phyloP scores from a whole-genome alignment of 163 green algal genomes.

The Volvox carteri region DNA sequence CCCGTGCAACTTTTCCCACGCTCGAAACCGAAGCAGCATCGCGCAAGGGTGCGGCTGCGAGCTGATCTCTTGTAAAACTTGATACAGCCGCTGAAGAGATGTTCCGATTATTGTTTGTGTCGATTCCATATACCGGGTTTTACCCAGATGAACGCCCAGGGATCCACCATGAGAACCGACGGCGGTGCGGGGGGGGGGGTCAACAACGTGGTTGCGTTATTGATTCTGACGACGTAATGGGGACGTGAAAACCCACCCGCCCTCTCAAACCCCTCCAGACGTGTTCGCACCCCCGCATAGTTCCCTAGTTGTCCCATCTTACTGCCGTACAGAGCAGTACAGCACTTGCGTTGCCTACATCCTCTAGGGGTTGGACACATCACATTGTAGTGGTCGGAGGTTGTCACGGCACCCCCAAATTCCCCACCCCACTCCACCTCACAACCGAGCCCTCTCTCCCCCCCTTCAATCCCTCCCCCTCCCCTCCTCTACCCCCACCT shows the following conservation, averaged over 20 bases:
- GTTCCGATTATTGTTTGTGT: too few relatives aligned
- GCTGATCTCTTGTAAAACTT: not conserved
- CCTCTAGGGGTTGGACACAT: not conserved
- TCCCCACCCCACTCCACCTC: too few relatives aligned
- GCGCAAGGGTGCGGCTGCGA: not conserved
- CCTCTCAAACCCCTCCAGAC: too few relatives aligned
- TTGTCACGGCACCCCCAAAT: not conserved
- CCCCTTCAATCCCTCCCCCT: too few relatives aligned
- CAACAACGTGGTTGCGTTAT: not conserved
- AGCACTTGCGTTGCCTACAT: too few relatives aligned
- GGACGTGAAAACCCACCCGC: too few relatives aligned
- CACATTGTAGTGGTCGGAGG: not conserved
- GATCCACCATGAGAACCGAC: not conserved
- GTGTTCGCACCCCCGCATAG: too few relatives aligned
- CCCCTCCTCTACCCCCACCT: conserved; percentile 41
- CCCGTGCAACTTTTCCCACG: conserved; percentile 30
- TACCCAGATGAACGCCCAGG: too few relatives aligned
- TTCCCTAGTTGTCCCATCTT: too few relatives aligned
- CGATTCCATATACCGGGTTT: too few relatives aligned
- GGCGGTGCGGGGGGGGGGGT: not conserved
- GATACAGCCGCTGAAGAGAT: not conserved
- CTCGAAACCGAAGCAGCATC: conserved; percentile 14
- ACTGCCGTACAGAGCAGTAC: too few relatives aligned
- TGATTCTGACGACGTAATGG: not conserved
- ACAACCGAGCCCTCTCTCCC: too few relatives aligned